A percentile compares a stretch with the other conserved stretches of the same genome.
Evolutionary conservation across 495 filamentous ascomycete species (phyloP).

Genomic region (Penicillium bovifimosum): DNA sequence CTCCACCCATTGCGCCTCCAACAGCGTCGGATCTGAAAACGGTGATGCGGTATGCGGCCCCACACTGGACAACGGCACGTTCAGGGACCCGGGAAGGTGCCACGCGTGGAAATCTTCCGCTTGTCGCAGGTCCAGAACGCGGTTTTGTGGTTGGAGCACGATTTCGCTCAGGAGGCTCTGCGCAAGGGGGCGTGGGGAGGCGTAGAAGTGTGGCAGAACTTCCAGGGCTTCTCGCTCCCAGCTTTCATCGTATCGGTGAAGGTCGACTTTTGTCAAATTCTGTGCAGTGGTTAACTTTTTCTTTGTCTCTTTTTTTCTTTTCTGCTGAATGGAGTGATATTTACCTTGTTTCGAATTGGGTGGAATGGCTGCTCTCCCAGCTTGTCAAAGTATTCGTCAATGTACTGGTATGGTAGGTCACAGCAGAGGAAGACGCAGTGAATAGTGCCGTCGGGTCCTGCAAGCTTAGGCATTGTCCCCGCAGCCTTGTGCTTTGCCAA

Average conservation of each 20-base stretch:
- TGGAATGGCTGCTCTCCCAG: slow-evolving; percentile 47
- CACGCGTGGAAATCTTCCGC: slow-evolving; percentile 35
- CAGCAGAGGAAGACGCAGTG: slow-evolving; percentile 57
- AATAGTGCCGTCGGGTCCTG: slow-evolving; percentile 41
- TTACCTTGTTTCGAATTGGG: slow-evolving; percentile 52
- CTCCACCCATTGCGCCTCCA: slow-evolving; percentile 43
- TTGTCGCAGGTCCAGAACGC: slow-evolving; percentile 41
- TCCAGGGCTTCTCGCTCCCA: slow-evolving; percentile 44
- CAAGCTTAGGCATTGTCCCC: slow-evolving; percentile 39
- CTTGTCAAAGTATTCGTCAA: slow-evolving; percentile 55
- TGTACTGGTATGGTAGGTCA: slow-evolving; percentile 60
- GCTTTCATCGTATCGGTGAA: slow-evolving; percentile 49
- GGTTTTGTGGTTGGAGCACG: slow-evolving; percentile 21
- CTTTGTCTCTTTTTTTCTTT: background rate
- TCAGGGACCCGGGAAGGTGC: slow-evolving; percentile 42
- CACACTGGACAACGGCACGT: slow-evolving; percentile 34
- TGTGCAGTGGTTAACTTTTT: slow-evolving; percentile 16
- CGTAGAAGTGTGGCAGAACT: slow-evolving; percentile 34
- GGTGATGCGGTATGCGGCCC: slow-evolving; percentile 34
- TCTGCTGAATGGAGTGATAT: slow-evolving; percentile 2
- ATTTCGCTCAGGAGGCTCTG: slow-evolving; percentile 22
- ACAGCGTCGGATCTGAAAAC: slow-evolving; percentile 39
- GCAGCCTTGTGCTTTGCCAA: slow-evolving; percentile 43
- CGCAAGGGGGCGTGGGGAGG: slow-evolving; percentile 20
- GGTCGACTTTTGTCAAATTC: slow-evolving; percentile 46